phyloP scores from a whole-genome alignment of 2,329 filamentous ascomycete species.

The Alternaria gansuensis region DNA sequence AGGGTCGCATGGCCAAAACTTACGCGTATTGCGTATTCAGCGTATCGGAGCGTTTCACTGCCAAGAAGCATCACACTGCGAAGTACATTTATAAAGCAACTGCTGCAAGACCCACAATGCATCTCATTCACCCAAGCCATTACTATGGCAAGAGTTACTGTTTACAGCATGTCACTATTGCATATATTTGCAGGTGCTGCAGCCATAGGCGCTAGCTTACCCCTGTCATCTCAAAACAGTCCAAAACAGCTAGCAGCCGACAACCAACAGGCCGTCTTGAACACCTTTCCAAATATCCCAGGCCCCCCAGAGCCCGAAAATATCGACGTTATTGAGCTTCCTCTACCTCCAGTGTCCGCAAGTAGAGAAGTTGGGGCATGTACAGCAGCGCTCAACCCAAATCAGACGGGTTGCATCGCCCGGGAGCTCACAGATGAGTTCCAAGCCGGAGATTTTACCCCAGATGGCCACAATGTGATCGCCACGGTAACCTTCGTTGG shows the following conservation, averaged over 20 bases:
- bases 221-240: not conserved
- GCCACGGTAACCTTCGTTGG: slow-evolving; percentile 55
- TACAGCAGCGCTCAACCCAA: slow-evolving; percentile 46
- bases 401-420: slow-evolving; percentile 53
- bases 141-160: not conserved
- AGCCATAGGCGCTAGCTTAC: not conserved
- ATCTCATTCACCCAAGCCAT: not conserved
- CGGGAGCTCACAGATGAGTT: slow-evolving; percentile 22
- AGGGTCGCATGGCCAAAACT: not conserved
- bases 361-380: slow-evolving; percentile 46
- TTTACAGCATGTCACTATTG: not conserved
- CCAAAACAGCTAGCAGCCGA: not conserved
- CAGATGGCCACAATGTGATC: slow-evolving; percentile 57
- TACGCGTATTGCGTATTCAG: slow-evolving; percentile 6
- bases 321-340: slow-evolving; percentile 49
- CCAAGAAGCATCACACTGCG: not conserved
- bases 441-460: slow-evolving; percentile 52
- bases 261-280: not conserved
- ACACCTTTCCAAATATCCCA: not conserved
- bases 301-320: not conserved
- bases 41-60: not conserved
- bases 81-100: not conserved
- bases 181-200: not conserved
- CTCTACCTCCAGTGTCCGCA: slow-evolving; percentile 51
- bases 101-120: not conserved